Conservation (phyloP, 73 alveolate genomes). For the Paraurostyla sp. region DNA sequence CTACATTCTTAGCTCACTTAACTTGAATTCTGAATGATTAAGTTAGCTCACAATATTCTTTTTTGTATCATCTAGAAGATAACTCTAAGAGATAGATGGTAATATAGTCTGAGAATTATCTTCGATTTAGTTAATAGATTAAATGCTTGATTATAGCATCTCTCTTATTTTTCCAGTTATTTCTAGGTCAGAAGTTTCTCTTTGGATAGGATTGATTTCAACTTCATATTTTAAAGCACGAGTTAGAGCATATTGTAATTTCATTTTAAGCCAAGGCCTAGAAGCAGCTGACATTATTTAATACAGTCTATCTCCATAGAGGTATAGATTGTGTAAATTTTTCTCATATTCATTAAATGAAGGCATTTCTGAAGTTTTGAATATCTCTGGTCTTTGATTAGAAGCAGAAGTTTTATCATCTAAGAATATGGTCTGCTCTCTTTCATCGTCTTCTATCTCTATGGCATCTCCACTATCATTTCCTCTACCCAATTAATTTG, state of each 20-base stretch:
- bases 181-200: neutral
- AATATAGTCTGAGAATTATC: neutral
- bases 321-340: neutral
- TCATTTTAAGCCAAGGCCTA: neutral
- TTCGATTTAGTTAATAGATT: neutral
- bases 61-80: neutral
- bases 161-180: neutral
- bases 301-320: conserved; percentile 28
- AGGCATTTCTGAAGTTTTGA: conserved; percentile 7
- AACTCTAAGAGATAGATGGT: neutral
- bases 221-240: neutral
- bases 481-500: neutral
- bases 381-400: neutral
- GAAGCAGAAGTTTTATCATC: conserved; percentile 16
- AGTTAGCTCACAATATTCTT: neutral
- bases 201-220: neutral
- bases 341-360: neutral
- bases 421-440: neutral
- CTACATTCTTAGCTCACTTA: conserved; percentile 4
- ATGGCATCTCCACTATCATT: neutral
- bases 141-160: conserved; percentile 3
- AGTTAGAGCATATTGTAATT: neutral
- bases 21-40: neutral
- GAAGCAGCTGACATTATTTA: neutral
- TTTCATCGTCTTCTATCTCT: neutral